Evolutionary conservation across 495 filamentous ascomycete species (phyloP).

Genomic region (Haplographium delicatum): DNA sequence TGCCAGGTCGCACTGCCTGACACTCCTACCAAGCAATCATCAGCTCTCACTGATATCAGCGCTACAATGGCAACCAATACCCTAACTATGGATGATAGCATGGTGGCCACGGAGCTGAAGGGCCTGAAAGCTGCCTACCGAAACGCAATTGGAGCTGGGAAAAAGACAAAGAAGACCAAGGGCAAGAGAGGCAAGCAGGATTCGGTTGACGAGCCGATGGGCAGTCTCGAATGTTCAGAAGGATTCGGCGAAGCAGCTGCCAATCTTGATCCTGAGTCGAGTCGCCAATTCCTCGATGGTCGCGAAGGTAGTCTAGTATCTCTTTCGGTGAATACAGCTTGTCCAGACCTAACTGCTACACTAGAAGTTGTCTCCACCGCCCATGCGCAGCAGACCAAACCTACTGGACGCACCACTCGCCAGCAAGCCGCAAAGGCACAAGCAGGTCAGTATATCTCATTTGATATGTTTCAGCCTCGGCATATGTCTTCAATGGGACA

Average conservation of each 20-base stretch:
- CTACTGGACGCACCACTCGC: slow-evolving; percentile 32
- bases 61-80: slow-evolving; percentile 19
- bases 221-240: background rate
- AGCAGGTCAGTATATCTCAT: slow-evolving; percentile 39
- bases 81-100: slow-evolving; percentile 13
- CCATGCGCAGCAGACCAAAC: slow-evolving; percentile 11
- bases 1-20: slow-evolving; percentile 4
- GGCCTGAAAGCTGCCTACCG: slow-evolving; percentile 23
- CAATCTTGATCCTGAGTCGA: background rate
- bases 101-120: slow-evolving; percentile 21
- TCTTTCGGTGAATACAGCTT: slow-evolving; percentile 3
- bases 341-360: slow-evolving; percentile 6
- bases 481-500: background rate
- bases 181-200: slow-evolving; percentile 26
- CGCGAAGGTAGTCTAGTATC: slow-evolving; percentile 13
- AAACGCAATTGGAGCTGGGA: slow-evolving; percentile 23
- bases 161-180: slow-evolving; percentile 26
- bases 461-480: background rate
- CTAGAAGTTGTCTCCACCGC: slow-evolving; percentile 3
- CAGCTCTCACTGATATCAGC: slow-evolving; percentile 29
- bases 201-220: background rate
- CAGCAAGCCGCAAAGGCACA: slow-evolving; percentile 37
- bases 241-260: background rate
- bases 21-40: background rate
- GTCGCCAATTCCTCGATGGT: slow-evolving; percentile 3